Evolutionary conservation across 2,329 filamentous ascomycete genomes (phyloP), one percentile per base, ranked within the genome.

Genomic region (Camptophora hylomeconis): DNA sequence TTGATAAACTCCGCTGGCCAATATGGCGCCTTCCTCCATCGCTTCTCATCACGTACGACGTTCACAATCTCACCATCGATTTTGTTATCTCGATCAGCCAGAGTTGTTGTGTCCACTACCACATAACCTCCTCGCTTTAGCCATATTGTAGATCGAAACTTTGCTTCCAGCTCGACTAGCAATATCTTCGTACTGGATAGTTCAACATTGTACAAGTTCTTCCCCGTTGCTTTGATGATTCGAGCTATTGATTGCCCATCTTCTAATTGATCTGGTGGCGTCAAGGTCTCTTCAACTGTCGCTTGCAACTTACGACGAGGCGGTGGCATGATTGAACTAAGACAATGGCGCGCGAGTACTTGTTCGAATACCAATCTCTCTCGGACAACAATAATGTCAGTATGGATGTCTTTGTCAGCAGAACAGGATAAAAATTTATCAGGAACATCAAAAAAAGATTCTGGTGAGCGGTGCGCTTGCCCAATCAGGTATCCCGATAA

Each of bases 141-240:
- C 81, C 83, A 95, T 39, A 95, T 82, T 2, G 82, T 89, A 40
- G 82, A 89, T 37, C 87, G 80, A 51, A 95, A 94, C 21, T 75
- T 74, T 15, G 82, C 63, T 7, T 81, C 78, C 12, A 98, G 71
- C 61, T 94, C 84, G 13, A 84, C 76, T 11, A 92, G 60, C 20
- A 87, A 55, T 5, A 66, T 58, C 45, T 73, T 69, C 34, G 69
- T 67, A 44, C 66, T 65, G 14, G 86, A 74, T 17, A 86, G 61
- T 48, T 76, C 67, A 48, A 87, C 82, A 23, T 70, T 69, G 63
- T 92, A 95, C 22, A 92, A 65, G 53, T 80, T 92, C 60, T 93
- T 93, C 42, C 87, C 87, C 43, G 84, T 78, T 23, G 79, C 79
- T 53, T 81, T 80, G 48, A 80, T 58, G 33, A 94, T 75, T 33